Base-by-base conservation (phyloP, 2,329 filamentous ascomycete genomes). In the Massarina eburnea region DNA sequence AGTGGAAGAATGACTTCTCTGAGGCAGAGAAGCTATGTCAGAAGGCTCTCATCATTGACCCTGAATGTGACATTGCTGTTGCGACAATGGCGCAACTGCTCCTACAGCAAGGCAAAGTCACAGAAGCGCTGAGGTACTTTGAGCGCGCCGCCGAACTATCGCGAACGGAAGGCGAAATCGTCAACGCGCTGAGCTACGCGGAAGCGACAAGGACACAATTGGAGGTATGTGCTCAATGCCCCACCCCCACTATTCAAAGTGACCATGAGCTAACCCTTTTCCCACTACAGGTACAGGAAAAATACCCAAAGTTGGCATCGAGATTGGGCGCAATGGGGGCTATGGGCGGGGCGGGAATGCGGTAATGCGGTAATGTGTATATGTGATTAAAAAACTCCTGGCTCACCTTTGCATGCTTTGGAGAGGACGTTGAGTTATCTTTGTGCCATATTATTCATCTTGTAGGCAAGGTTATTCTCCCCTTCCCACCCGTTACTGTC, bases 41-140 rank as follows among this genome's bases (percentile, higher is more conserved):
- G 74, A 96, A 96, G 80, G 94, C 94, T 22, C 79, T 99, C 40
- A 96, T 96, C 65, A 95, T 99, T 70, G 94, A 99, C 65, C 94
- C 94, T 20, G 94, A 99, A 71, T 99, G 94, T 69, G 94, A 99
- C 65, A 99, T 99, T 66, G 94, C 94, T 33, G 94, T 99, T 33
- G 94, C 94, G 42, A 99, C 94, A 43, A 96, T 99, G 90, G 94
- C 94, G 9, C 94, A 99, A 74, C 83, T 99, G 33, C 85, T 99
- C 41, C 82, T 99, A 27, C 94, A 99, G 73, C 94, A 97, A 78
- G 94, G 94, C 72, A 96, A 96, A 77, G 92, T 99, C 47, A 88
- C 87, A 27, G 89, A 96, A 53, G 94, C 94, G 1, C 84, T 99
- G 56, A 90, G 88, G 73, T 97, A 97, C 78, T 99, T 99, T 68